Percentiles rank a stretch among this genome's conserved stretches.
Evolutionary conservation across 2,329 filamentous ascomycete species (phyloP).

Genomic region (Beauveria asiatica): DNA sequence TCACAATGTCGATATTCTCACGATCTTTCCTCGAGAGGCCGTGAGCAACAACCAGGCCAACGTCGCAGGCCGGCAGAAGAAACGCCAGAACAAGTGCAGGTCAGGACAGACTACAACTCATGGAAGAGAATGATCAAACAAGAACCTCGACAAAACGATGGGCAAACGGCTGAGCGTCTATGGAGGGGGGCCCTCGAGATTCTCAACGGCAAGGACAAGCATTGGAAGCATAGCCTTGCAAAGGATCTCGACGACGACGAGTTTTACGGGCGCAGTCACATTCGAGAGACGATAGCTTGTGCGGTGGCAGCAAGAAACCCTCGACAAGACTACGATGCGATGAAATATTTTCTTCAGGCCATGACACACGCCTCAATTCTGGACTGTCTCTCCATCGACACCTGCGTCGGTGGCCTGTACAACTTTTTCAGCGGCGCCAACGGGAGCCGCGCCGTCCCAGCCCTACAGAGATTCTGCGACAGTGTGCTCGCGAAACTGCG

Average conservation of each 20-base stretch:
- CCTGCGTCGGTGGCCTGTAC: conserved; percentile 5
- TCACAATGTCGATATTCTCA: conserved; percentile 3
- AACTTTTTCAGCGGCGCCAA: conserved; percentile 7
- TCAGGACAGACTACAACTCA: neutral
- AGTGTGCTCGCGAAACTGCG: neutral
- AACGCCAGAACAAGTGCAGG: neutral
- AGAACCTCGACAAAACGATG: neutral
- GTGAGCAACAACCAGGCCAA: neutral
- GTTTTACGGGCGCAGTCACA: neutral
- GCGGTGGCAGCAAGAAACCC: neutral
- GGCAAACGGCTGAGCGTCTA: neutral
- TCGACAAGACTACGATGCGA: neutral
- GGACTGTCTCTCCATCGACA: conserved; percentile 7
- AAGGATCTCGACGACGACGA: conserved; percentile 4
- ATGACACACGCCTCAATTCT: conserved; percentile 6
- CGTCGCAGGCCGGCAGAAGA: neutral
- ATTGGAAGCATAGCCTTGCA: neutral
- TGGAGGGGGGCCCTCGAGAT: neutral
- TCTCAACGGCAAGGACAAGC: neutral
- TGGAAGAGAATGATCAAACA: conserved; percentile 1
- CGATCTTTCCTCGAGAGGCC: neutral
- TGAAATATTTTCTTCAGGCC: neutral
- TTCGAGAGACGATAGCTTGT: neutral
- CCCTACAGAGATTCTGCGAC: conserved; percentile 3
- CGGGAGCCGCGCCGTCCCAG: neutral